These are phyloP conservation scores for Lepidium campestre DNA, from an alignment of 441 rosid genomes.

Conservation along the genomic window DNA sequence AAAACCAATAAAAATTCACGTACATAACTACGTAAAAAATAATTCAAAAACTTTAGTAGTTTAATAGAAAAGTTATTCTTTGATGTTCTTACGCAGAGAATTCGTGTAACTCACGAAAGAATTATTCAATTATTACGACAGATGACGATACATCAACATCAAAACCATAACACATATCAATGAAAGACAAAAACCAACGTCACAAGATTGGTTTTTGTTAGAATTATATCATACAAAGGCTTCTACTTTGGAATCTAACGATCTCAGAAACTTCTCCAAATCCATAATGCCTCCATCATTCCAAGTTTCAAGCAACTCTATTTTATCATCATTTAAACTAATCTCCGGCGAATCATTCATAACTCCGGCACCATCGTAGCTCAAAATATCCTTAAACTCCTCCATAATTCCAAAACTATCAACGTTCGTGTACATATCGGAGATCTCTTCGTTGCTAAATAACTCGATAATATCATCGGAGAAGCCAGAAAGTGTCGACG, in stretches of 20 bases:
- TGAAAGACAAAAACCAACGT: neutral
- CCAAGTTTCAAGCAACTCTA: conserved; percentile 17
- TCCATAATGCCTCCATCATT: conserved; percentile 1
- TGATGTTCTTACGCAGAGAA: too few species aligned
- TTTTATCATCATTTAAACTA: neutral
- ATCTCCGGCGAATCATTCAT: conserved; percentile 4
- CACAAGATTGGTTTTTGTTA: neutral
- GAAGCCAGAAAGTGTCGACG: neutral
- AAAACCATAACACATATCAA: too few species aligned
- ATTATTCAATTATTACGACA: too few species aligned
- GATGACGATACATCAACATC: too few species aligned
- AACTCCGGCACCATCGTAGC: neutral
- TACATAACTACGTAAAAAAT: too few species aligned
- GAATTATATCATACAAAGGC: neutral
- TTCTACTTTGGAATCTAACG: conserved; percentile 1
- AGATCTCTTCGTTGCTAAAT: conserved; percentile 11
- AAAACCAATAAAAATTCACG: too few species aligned
- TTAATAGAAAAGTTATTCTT: too few species aligned
- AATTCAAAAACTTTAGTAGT: too few species aligned
- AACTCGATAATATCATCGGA: neutral
- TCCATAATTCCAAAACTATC: conserved; percentile 25
- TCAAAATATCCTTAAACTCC: conserved; percentile 15
- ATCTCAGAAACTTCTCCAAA: conserved; percentile 2
- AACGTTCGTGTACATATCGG: neutral
- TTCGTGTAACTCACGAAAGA: too few species aligned